Evolutionary conservation across 257 asterid species (phyloP).

Genomic region (Solanum boliviense): DNA sequence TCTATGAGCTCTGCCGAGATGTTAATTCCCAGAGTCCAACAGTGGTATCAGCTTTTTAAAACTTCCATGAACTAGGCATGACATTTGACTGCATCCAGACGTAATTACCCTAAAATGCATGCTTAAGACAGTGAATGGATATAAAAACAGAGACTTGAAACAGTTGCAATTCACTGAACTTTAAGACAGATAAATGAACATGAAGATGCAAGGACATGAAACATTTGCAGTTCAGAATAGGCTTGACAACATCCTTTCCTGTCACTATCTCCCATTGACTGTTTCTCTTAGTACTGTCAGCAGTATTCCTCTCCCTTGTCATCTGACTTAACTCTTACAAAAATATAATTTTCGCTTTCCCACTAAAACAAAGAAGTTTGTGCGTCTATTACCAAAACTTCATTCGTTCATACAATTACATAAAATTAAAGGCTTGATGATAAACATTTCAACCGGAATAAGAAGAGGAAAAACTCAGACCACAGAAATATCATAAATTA

Average conservation of each 20-base stretch:
- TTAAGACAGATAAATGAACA: background rate
- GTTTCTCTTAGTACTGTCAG: background rate
- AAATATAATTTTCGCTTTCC: background rate
- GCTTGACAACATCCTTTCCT: background rate
- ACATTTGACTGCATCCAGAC: background rate
- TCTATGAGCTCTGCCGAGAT: background rate
- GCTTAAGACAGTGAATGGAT: background rate
- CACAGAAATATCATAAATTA: background rate
- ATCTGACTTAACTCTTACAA: background rate
- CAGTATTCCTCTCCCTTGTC: background rate
- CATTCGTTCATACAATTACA: background rate
- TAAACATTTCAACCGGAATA: background rate
- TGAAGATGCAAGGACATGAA: background rate
- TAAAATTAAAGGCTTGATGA: background rate
- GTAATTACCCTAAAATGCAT: background rate
- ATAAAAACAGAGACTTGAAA: background rate
- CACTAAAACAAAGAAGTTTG: background rate
- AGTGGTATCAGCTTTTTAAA: background rate
- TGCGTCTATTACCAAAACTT: background rate
- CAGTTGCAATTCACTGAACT: background rate
- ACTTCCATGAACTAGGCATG: background rate
- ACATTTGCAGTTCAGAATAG: background rate
- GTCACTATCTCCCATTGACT: background rate
- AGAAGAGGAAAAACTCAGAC: background rate
- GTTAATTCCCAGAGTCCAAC: background rate